Evolutionary conservation across 495 filamentous ascomycete species (phyloP), one percentile per base, ranked within the genome.

Genomic region (Xylona heveae): DNA sequence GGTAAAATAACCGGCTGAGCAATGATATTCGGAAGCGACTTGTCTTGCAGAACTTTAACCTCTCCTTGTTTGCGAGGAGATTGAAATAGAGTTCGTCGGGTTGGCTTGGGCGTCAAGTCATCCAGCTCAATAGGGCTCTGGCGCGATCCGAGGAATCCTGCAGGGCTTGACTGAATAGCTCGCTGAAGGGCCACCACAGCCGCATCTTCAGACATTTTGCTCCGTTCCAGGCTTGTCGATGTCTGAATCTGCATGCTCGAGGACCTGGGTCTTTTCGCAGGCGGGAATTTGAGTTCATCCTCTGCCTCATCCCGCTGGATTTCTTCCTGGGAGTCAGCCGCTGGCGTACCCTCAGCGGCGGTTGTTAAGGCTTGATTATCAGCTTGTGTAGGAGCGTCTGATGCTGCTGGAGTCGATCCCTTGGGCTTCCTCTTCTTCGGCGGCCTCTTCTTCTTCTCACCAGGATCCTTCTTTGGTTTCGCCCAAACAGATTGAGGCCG

Each of bases 401-500:
- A n/a, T n/a, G n/a, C n/a, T n/a, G n/a, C n/a, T n/a, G n/a, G n/a
- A n/a, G n/a, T n/a, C n/a, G n/a, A n/a, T n/a, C n/a, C 28, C 8
- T 14, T 30, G 8, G 59, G 49, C 37, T 63, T 64, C 31, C 49
- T 52, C 38, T 58, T 60, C 12, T 9, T 19, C 3, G 31, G 16
- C 28, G 13, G 16, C 28, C 24, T 43, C 41, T 24, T 46, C 41
- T 38, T 38, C 41, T 45, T 28, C 36, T 57, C 41, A 46, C 53
- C 33, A 39, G 39, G 36, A 43, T 44, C 14, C 42, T 48, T 19
- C 42, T 39, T 19, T 47, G 42, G 31, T 7, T 76, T 76, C 37
- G 73, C 72, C 85, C 85, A 97, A 36, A 72, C 68, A 27, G 80
- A 68, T 30, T 69, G 59, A 1, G 88, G 88, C 5, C 88, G 67